Base-by-base conservation (phyloP, 2,329 filamentous ascomycete genomes). In the Hymenoscyphus albidus region DNA sequence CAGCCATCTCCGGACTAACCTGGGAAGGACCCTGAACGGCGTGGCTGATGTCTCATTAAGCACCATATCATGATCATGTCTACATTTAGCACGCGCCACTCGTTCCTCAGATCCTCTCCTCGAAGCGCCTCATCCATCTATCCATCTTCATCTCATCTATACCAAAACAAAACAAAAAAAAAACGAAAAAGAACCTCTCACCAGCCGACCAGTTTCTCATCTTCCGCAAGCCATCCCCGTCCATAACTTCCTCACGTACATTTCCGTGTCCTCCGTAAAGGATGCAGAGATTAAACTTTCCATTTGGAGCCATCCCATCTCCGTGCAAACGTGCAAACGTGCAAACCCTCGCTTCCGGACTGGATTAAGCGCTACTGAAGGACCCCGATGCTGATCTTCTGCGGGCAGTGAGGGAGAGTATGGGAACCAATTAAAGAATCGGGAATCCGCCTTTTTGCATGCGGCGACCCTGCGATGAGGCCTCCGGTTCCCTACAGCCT, bases 371-470 rank as follows among this genome's bases (percentile, higher is more conserved):
- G 18, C 27, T 27, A 27, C 27, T 27, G 3, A 27, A 27, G 27
- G 14, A 57, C 54, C 16, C 31, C 16, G 22, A 38, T 32, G 54
- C 54, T n/a, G 59, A 61, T 61, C 59, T 42, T 48, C 27, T 54
- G 40, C 35, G 38, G 5, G 59, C 10, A 51, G n/a, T 51, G 44
- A 51, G 7, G 35, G 6, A 35, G 2, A 35, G 9, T 7, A 35
- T 35, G 35, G 35, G 2, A 35, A 7, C 35, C 35, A 35, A 35
- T 35, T 27, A 27, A 27, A 27, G 27, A 27, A 27, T 27, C 27
- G 27, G 35, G 35, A 10, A 35, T 35, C 35, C 9, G 6, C 35
- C 9, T 10, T 35, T 35, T 4, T 35, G 5, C 35, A 2, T 27
- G 27, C 27, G 27, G 27, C 27, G 27, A 27, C 27, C 27, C 27